Evolutionary conservation across 768 basidiomycete species (phyloP), one percentile per base, ranked within the genome.

Genomic region (Lanmaoa pseudosensibilis): DNA sequence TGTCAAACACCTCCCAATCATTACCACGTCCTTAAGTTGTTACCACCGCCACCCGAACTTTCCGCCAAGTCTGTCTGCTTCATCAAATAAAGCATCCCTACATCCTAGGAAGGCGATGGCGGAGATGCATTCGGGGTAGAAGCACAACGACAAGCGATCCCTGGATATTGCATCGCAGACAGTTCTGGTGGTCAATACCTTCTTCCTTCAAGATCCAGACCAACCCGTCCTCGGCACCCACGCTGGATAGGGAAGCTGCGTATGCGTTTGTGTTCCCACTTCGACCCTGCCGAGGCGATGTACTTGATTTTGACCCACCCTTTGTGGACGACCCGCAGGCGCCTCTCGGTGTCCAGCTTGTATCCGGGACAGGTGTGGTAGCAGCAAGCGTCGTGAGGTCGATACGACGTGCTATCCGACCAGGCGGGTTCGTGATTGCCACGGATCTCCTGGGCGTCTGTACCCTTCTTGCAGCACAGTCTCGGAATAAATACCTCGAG

Each of bases 91-190:
- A 16, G 25, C 8, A 54, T 52, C 5, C 5, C 13, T n/a, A 46
- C 15, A 34, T 32, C 16, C 37, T 32, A 48, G 8, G 23, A 39
- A 23, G 48, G 39, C 12, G 21, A 41, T 25, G 10, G 21, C 25
- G 16, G 12, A 44, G 27, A 51, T 19, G 33, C 44, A 4, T 74
- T 79, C 49, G 66, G 70, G 27, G 58, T 56, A 15, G 58, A 57
- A 45, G 73, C 70, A 39, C 87, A 88, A 69, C 73, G 73, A 54
- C 67, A 75, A 15, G 81, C 85, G 12, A 93, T 92, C 51, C 70
- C 76, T 19, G 74, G 75, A 61, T 92, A 87, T 68, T 88, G 90
- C 8, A 92, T 93, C 52, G 90, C 90, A 9, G 89, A 89, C 23
- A 77, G 70, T 83, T 94, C 45, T 93, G 90, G 92, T 89, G 76